Base-by-base conservation (phyloP, 1,284 basidiomycete genomes). In the Cutaneotrichosporon mucoides region DNA sequence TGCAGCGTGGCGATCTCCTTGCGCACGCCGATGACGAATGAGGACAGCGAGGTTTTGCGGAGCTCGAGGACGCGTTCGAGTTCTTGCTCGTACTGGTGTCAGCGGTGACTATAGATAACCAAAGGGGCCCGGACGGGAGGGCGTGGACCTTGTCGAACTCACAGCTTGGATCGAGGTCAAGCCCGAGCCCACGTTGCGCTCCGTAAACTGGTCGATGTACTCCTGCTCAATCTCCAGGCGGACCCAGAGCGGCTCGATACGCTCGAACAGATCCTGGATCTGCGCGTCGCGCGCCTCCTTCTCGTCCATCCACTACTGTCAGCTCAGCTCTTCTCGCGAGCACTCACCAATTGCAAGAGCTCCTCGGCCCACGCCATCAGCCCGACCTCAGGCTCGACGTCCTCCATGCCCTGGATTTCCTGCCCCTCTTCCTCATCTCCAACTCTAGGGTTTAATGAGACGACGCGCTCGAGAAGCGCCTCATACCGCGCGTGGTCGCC, bases 21-120 rank as follows among this genome's bases (percentile, higher is more conserved):
- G 51, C 95, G 81, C 3, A 92, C 91, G 71, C 87, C 88, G 55
- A 81, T 81, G 49, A 99, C 85, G 76, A 98, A 98, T 11, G 85
- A 82, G 49, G 86, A 85, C 86, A 99, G 90, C 57, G 89, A 85
- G 66, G 93, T 88, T 54, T 88, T 82, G 79, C 94, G 94, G 55
- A 97, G 79, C 69, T 90, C 87, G 24, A 91, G 80, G 87, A 98
- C 94, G 58, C 94, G 84, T 59, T 90, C 88, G 41, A 97, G 80
- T 76, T 99, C 96, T 52, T 85, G 84, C 68, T 94, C 88, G 71
- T 99, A 99, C 72, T 82, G 62, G 1, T 4, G 56, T 62, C 16
- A 62, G 53, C 13, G 13, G 7, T 8, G 33, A 3, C 35, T 34
- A 35, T 4, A 10, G 35, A 15, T n/a, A n/a, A n/a, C n/a, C n/a